Base-by-base conservation (phyloP, 2,329 filamentous ascomycete species). In the Calonectria multiphialidica region DNA sequence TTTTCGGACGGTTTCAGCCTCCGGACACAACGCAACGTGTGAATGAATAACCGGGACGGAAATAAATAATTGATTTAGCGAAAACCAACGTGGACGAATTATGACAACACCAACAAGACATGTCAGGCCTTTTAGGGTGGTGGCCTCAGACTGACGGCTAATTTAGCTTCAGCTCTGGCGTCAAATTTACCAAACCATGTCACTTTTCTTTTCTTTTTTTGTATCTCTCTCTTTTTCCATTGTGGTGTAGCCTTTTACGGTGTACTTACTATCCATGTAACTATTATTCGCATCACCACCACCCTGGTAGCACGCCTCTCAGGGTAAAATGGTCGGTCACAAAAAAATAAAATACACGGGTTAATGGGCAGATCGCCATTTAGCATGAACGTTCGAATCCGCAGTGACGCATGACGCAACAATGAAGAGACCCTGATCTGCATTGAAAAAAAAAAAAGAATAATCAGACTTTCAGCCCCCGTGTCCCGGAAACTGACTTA, bases 1-100 rank as follows among this genome's bases (percentile, higher is more conserved):
- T 59, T 23, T 15, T 47, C 21, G 53, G 53, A 40, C 12, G 47
- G 66, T 64, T 70, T 57, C 30, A 70, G 25, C 53, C 53, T 59
- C 53, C 53, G 37, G 53, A 40, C 21, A 21, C 40, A 59, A 59
- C 21, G 33, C 40, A 59, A 59, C 53, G 53, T 37, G 28, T 8
- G 28, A 21, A 37, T 59, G 23, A 59, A 59, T 59, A 33, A 59
- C 53, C 53, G 33, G 33, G 53, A 59, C 13, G 35, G 53, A 40
- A 40, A 59, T 59, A 23, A 21, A 23, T 47, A 23, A 23, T 21
- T 59, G 53, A 59, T 59, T 59, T 59, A 59, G 53, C 53, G 53
- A 59, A 16, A 59, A 50, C 35, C 53, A 59, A 21, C 53, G 53
- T 40, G 53, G 53, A 59, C 35, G 53, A 59, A 59, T 59, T 59